phyloP scores from a whole-genome alignment of 2,329 filamentous ascomycete species.

The Diaporthe australafricana region DNA sequence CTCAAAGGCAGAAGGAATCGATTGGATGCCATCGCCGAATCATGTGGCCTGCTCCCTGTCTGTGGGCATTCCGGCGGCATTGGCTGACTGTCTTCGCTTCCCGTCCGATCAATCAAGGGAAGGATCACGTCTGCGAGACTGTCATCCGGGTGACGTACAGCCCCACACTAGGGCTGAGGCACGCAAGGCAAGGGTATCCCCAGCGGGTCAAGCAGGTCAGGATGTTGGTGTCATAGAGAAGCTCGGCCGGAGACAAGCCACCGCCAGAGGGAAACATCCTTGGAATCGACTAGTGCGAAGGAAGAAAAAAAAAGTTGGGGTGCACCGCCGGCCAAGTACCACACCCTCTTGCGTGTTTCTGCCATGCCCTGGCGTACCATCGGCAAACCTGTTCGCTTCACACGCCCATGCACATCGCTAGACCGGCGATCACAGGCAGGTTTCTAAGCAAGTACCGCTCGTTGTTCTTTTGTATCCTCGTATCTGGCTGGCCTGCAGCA shows the following conservation, averaged over 20 bases:
- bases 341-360: conserved; percentile 22
- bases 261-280: conserved; percentile 13
- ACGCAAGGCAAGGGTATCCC: conserved; percentile 8
- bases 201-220: conserved; percentile 9
- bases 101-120: conserved; percentile 23
- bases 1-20: background rate
- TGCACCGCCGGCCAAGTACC: conserved; percentile 21
- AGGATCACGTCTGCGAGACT: conserved; percentile 10
- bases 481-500: conserved; percentile 8
- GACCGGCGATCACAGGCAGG: conserved; percentile 22
- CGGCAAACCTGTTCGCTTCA: conserved; percentile 28
- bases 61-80: conserved; percentile 12
- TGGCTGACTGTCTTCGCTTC: conserved; percentile 25
- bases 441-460: conserved; percentile 25
- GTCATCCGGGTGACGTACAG: conserved; percentile 35
- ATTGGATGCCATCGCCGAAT: background rate
- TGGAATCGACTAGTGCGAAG: conserved; percentile 15
- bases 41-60: conserved; percentile 13
- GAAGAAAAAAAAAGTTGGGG: conserved; percentile 27
- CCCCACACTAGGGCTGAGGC: conserved; percentile 36
- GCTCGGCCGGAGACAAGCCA: conserved; percentile 13
- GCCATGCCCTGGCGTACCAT: conserved; percentile 22
- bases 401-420: conserved; percentile 21
- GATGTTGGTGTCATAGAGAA: conserved; percentile 17
- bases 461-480: background rate